A percentile compares a stretch with the other conserved stretches of the same genome.
Conservation (phyloP, 495 filamentous ascomycete species). For the Friedmanniomyces simplex region DNA sequence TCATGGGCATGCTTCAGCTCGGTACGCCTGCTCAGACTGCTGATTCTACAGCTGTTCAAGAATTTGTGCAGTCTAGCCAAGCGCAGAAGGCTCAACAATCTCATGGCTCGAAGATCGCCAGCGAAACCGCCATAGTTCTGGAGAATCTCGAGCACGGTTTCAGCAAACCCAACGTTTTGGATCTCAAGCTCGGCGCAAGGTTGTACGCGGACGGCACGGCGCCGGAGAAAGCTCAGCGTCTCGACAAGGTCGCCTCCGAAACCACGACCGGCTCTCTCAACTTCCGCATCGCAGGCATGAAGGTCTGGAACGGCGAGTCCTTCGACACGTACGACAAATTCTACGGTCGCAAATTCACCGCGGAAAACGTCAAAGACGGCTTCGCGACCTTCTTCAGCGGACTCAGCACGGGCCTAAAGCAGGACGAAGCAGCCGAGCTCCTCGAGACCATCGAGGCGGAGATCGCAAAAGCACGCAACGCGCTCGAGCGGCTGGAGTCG, state of each 20-base stretch:
- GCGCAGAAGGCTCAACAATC: constrained; percentile 2
- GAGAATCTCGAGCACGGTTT: constrained; percentile 79
- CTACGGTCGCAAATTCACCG: constrained; percentile 68
- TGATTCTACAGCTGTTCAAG: constrained; percentile 29
- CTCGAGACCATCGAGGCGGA: constrained; percentile 56
- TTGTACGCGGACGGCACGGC: constrained; percentile 81
- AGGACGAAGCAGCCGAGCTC: constrained; percentile 38
- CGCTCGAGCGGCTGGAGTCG: constrained; percentile 67
- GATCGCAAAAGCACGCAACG: constrained; percentile 49
- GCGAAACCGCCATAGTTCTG: constrained; percentile 70
- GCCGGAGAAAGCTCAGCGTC: constrained; percentile 60
- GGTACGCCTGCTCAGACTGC: constrained; percentile 41
- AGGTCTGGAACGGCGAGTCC: constrained; percentile 65
- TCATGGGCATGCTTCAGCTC: constrained; percentile 63
- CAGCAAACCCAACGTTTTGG: constrained; percentile 80
- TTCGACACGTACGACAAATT: constrained; percentile 78
- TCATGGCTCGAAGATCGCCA: constrained; percentile 39
- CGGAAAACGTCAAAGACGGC: constrained; percentile 60
- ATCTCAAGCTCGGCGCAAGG: constrained; percentile 79
- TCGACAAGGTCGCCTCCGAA: constrained; percentile 66
- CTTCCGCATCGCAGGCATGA: constrained; percentile 90
- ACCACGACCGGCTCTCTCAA: constrained; percentile 76
- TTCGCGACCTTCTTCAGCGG: constrained; percentile 38
- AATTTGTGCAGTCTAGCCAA: neutral
- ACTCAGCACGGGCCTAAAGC: neutral